Evolutionary conservation across 805 yeast species (phyloP), one percentile per base, ranked within the genome.

Genomic region (Ogataea minuta): DNA sequence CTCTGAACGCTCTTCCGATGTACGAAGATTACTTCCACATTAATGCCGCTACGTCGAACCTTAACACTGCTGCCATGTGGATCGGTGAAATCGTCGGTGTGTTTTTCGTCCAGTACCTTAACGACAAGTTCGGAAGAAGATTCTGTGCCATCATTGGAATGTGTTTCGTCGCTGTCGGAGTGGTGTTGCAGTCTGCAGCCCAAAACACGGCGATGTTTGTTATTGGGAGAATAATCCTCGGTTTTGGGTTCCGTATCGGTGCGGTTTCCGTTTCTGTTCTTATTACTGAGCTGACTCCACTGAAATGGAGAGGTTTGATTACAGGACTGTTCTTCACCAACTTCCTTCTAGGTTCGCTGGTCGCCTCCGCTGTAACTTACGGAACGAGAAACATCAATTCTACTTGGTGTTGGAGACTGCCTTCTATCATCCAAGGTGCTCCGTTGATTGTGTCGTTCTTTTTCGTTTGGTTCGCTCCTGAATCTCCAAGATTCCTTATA

Each of bases 91-190:
- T 49, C 10, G 3, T 41, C 8, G 16, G 36, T n/a, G n/a, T 24
- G 8, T 23, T 23, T n/a, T 35, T 28, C 6, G 24, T 39, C 12
- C 31, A 24, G 23, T n/a, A 32, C 11, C 7, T 39, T 2, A 15
- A 21, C 23, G 47, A 43, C 23, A 33, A 39, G 17, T 49, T 66
- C 31, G 88, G 89, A 27, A 75, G 89, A 62, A 74, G 77, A 57
- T 76, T 76, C 20, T 51, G 74, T 40, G 71, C 80, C 28, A 49
- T 72, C 14, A 32, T 63, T 16, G 85, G 85, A 9, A 63, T 76
- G 31, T 14, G 64, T n/a, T 63, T 77, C 34, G 75, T 81, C 50
- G 62, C 72, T 24, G 44, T 77, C 28, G 84, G 84, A 43, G 70
- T 77, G 14, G 49, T 70, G 27, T 58, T 81, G 16, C 79, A 79